A percentile compares a stretch with the other conserved stretches of the same genome.
phyloP scores from a whole-genome alignment of 176 grass and related monocot species.

The Zea luxurians region DNA sequence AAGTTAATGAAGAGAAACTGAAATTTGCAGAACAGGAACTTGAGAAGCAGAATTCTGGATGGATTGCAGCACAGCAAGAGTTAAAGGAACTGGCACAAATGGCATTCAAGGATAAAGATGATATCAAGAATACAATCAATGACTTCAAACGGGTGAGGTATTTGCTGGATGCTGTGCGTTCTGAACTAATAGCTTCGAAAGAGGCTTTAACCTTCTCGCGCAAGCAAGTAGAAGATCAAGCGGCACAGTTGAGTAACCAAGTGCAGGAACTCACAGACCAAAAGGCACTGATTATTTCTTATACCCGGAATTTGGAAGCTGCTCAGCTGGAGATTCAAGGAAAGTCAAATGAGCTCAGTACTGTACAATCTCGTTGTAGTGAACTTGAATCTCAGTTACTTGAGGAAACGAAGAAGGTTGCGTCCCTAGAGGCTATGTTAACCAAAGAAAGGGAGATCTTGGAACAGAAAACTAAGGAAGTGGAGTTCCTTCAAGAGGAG shows the following conservation, averaged over 20 bases:
- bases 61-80: constrained; percentile 61
- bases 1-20: constrained; percentile 57
- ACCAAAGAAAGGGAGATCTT: constrained; percentile 61
- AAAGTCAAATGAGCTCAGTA: constrained; percentile 53
- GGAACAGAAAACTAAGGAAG: constrained; percentile 61
- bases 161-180: constrained; percentile 67
- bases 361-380: constrained; percentile 38
- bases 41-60: constrained; percentile 64
- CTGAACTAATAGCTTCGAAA: constrained; percentile 66
- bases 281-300: constrained; percentile 60
- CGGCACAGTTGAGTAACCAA: constrained; percentile 53
- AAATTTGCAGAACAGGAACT: constrained; percentile 57
- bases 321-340: constrained; percentile 56
- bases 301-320: constrained; percentile 60
- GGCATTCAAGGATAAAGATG: constrained; percentile 53
- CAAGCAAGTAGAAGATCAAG: constrained; percentile 64
- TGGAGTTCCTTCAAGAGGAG: constrained; percentile 62
- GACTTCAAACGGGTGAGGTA: constrained; percentile 71
- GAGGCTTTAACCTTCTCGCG: constrained; percentile 64
- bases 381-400: constrained; percentile 60
- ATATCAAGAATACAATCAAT: constrained; percentile 47
- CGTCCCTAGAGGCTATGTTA: constrained; percentile 57
- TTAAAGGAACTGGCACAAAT: constrained; percentile 61
- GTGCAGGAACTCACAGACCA: constrained; percentile 52
- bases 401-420: constrained; percentile 54